Percentiles rank a stretch among this genome's conserved stretches.
Evolutionary conservation across 768 basidiomycete species (phyloP).

Genomic region (Glaciozyma antarctica): DNA sequence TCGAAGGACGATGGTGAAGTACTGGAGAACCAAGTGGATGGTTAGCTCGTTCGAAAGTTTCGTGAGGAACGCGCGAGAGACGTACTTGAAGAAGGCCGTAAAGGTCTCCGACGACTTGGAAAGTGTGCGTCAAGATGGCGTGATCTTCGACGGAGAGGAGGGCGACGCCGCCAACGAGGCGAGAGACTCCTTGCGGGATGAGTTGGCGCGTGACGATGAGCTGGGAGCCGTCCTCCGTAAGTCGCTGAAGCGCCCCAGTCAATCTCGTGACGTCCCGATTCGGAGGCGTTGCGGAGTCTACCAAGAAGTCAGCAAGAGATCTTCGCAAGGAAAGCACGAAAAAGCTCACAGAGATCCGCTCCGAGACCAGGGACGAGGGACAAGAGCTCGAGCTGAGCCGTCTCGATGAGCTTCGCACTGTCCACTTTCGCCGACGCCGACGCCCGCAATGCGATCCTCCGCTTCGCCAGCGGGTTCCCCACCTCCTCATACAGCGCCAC

Average conservation of each 20-base stretch:
- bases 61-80: not conserved
- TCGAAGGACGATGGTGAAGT: conserved; percentile 15
- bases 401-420: not conserved
- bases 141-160: not conserved
- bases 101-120: conserved; percentile 1
- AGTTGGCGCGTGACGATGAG: conserved; percentile 11
- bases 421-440: not conserved
- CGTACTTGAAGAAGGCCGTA: conserved; percentile 15
- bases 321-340: not conserved
- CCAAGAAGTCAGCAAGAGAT: too few species aligned
- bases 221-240: conserved; percentile 2
- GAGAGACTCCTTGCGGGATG: conserved; percentile 1
- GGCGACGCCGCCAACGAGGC: not conserved
- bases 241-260: not conserved
- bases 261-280: not conserved
- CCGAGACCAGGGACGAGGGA: not conserved
- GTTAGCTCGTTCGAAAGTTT: not conserved
- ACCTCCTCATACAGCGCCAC: not conserved
- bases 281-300: not conserved
- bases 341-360: not conserved
- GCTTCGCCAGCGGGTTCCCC: not conserved
- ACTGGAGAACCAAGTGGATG: not conserved
- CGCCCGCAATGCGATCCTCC: not conserved
- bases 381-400: not conserved
- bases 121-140: not conserved